phyloP scores from a whole-genome alignment of 495 filamentous ascomycete species.

The Penicillium verhagenii region DNA sequence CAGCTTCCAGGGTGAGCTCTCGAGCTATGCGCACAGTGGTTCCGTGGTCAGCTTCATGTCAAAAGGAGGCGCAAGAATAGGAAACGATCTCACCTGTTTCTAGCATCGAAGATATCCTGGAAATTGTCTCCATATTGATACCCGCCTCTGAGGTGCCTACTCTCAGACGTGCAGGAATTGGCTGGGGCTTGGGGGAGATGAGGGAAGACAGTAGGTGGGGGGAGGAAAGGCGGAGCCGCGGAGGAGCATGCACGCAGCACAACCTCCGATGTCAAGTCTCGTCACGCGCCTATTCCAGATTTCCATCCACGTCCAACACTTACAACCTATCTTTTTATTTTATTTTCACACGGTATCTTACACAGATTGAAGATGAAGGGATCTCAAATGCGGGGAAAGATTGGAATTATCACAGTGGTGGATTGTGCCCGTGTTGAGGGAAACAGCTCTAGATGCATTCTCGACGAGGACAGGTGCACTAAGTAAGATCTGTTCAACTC shows the following conservation, averaged over 20 bases:
- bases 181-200: constrained; percentile 15
- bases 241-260: constrained; percentile 30
- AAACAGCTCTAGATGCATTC: too few species aligned
- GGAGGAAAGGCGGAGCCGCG: constrained; percentile 24
- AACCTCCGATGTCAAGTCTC: constrained; percentile 24
- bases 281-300: constrained; percentile 2
- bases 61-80: not conserved
- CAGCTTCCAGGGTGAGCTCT: constrained; percentile 95
- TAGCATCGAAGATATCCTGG: constrained; percentile 85
- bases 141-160: constrained; percentile 21
- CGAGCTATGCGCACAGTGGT: constrained; percentile 59
- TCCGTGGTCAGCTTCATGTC: constrained; percentile 21
- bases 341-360: too few species aligned
- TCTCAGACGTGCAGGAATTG: constrained; percentile 17
- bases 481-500: too few species aligned
- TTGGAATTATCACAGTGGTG: too few species aligned
- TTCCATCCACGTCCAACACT: too few species aligned
- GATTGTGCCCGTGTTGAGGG: too few species aligned
- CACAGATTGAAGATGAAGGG: too few species aligned
- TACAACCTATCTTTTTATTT: too few species aligned
- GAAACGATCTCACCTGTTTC: constrained; percentile 68
- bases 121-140: constrained; percentile 85
- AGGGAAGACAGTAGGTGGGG: constrained; percentile 17
- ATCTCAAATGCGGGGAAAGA: too few species aligned
- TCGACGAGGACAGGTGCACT: too few species aligned